Conservation (phyloP, 2,329 filamentous ascomycete species). For the Aspergillus ibericus region DNA sequence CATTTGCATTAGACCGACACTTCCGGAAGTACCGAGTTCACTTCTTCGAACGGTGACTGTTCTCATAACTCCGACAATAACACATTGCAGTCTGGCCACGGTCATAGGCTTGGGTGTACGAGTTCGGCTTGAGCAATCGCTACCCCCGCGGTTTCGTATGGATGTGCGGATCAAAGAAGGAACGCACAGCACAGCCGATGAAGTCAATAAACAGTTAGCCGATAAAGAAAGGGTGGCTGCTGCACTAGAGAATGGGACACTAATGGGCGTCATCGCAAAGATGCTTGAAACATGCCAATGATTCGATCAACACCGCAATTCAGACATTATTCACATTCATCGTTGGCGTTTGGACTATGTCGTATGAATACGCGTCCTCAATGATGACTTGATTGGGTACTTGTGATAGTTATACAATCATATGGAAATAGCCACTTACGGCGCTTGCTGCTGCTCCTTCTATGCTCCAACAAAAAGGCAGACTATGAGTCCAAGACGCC, state of each 20-base stretch:
- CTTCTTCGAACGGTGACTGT: conserved; percentile 75
- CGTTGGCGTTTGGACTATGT: not conserved
- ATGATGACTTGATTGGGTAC: not conserved
- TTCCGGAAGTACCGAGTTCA: conserved; percentile 57
- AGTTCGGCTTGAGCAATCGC: conserved; percentile 82
- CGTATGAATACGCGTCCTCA: not conserved
- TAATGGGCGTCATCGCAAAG: conserved; percentile 84
- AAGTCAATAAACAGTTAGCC: conserved; percentile 93
- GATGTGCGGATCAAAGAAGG: conserved; percentile 95
- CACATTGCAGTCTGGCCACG: conserved; percentile 93
- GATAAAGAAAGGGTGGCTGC: conserved; percentile 97
- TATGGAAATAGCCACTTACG: not conserved
- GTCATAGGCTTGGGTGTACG: conserved; percentile 93
- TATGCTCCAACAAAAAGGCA: not conserved
- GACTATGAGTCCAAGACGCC: conserved; percentile 70
- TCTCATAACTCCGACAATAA: conserved; percentile 92
- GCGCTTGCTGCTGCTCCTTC: not conserved
- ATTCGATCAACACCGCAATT: conserved; percentile 10
- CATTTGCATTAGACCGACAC: conserved; percentile 72
- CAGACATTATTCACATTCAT: not conserved
- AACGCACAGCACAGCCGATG: conserved; percentile 90
- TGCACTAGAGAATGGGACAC: conserved; percentile 86
- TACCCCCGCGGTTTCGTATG: conserved; percentile 87
- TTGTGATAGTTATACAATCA: not conserved
- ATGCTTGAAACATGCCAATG: conserved; percentile 86